phyloP scores from a whole-genome alignment of 78 protist genomes.

The Planoprotostelium fungivorum region DNA sequence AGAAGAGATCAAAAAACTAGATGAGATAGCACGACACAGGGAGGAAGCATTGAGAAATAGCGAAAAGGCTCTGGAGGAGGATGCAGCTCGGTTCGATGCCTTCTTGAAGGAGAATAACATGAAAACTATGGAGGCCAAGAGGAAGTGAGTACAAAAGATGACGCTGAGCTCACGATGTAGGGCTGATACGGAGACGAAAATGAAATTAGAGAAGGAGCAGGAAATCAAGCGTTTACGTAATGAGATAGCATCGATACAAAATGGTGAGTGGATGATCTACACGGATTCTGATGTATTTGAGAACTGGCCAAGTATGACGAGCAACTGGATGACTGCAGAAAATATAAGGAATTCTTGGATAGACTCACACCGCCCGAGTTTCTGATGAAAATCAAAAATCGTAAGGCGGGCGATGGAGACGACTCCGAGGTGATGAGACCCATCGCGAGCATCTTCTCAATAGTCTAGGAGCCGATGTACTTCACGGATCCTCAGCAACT shows the following conservation, averaged over 20 bases:
- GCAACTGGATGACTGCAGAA: conserved; percentile 56
- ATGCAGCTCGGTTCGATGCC: conserved; percentile 38
- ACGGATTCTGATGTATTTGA: background rate
- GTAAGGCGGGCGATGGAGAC: background rate
- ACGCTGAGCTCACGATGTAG: background rate
- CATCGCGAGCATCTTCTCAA: too few relatives aligned
- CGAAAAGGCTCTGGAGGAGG: conserved; percentile 46
- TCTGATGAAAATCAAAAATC: background rate
- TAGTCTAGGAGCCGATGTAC: conserved; percentile 27
- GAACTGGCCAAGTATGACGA: conserved; percentile 69
- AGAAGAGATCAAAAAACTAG: conserved; percentile 65
- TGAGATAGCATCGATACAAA: conserved; percentile 24
- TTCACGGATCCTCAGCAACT: conserved; percentile 63
- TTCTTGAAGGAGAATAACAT: conserved; percentile 54
- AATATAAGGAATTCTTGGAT: conserved; percentile 46
- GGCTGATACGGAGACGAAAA: conserved; percentile 53
- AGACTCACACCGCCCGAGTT: conserved; percentile 44
- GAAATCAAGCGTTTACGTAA: conserved; percentile 65
- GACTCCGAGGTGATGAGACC: too few relatives aligned
- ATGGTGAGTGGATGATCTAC: background rate
- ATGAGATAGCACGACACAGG: conserved; percentile 51
- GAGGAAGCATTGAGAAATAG: conserved; percentile 20
- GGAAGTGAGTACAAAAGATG: conserved; percentile 6
- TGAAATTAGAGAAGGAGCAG: conserved; percentile 50
- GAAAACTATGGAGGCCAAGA: conserved; percentile 59